Conservation (phyloP, 1,284 basidiomycete genomes). For the Peniophora sp. region DNA sequence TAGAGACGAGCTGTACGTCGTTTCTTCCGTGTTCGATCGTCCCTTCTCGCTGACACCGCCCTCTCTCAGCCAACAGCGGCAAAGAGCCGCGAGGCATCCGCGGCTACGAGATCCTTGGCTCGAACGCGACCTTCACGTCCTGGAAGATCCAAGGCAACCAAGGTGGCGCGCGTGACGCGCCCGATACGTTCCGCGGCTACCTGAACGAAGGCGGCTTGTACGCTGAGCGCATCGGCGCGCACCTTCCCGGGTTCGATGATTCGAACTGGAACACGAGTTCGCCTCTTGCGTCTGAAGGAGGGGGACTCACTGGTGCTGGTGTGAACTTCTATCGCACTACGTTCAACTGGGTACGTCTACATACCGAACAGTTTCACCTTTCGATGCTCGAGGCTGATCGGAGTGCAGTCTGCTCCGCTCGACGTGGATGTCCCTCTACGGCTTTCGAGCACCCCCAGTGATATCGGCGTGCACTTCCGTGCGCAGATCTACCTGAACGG, state of each 20-base stretch:
- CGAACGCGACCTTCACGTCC: conserved; percentile 27
- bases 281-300: conserved; percentile 19
- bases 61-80: conserved; percentile 24
- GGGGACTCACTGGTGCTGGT: conserved; percentile 30
- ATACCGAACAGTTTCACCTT: neutral
- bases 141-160: conserved; percentile 49
- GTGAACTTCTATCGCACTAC: conserved; percentile 47
- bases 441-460: conserved; percentile 34
- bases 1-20: conserved; percentile 27
- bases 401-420: conserved; percentile 23
- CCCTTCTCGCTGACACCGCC: neutral
- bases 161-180: conserved; percentile 34
- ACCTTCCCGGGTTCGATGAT: conserved; percentile 42
- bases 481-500: conserved; percentile 46
- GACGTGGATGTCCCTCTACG: conserved; percentile 37
- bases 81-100: conserved; percentile 48
- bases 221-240: conserved; percentile 43
- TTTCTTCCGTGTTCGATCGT: neutral
- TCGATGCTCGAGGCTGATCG: conserved; percentile 6
- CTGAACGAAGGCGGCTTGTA: conserved; percentile 48
- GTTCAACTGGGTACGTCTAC: conserved; percentile 29
- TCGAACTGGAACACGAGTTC: conserved; percentile 29
- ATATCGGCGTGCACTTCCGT: conserved; percentile 35
- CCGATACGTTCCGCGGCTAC: conserved; percentile 41
- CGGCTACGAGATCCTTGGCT: conserved; percentile 35